Conservation (phyloP, 495 filamentous ascomycete genomes). For the Cercophora sp. region DNA sequence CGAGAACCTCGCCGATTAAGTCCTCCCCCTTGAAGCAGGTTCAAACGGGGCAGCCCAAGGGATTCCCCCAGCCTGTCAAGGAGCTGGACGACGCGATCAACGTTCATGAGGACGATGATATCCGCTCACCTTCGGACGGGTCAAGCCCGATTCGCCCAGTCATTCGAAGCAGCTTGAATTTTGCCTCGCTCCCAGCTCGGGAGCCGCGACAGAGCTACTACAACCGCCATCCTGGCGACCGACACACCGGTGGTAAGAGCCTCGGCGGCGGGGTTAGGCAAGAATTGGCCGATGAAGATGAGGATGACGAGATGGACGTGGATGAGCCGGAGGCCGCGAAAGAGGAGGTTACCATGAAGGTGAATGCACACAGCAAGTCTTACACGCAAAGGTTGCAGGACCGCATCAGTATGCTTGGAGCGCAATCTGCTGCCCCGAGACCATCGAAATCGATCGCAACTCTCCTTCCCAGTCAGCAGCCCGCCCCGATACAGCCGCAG, state of each 20-base stretch:
- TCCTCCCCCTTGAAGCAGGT: constrained; percentile 26
- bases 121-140: constrained; percentile 44
- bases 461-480: constrained; percentile 30
- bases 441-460: constrained; percentile 68
- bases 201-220: constrained; percentile 71
- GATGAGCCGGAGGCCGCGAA: constrained; percentile 41
- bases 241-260: constrained; percentile 59
- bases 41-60: constrained; percentile 7
- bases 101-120: constrained; percentile 40
- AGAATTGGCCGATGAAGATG: constrained; percentile 41
- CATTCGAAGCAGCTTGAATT: constrained; percentile 84
- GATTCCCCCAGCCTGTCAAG: constrained; percentile 20
- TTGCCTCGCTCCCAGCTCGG: constrained; percentile 85
- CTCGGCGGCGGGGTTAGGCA: constrained; percentile 40
- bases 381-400: constrained; percentile 89
- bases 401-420: constrained; percentile 85
- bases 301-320: constrained; percentile 54
- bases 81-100: constrained; percentile 9
- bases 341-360: constrained; percentile 32
- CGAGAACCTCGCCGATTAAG: constrained; percentile 18
- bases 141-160: constrained; percentile 48
- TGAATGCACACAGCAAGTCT: constrained; percentile 68
- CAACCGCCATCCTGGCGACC: no score
- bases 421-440: constrained; percentile 56
- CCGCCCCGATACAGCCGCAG: constrained; percentile 3